Percentiles rank a stretch among this genome's conserved stretches.
phyloP scores from a whole-genome alignment of 2,329 filamentous ascomycete genomes.

The Colletotrichum sp. region DNA sequence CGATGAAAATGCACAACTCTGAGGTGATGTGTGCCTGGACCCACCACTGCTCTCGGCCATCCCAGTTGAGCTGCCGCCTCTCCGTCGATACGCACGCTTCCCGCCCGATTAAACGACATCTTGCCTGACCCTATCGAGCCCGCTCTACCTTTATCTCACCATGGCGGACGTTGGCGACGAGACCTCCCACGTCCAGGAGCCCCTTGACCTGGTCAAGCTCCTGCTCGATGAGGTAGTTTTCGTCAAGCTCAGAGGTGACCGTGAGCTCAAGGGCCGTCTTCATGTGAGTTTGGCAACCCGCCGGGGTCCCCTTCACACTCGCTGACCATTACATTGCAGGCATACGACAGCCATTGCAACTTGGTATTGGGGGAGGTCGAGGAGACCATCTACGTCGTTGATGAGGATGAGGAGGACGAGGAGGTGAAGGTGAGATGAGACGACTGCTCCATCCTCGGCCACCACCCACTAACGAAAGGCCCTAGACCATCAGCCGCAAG shows the following conservation, averaged over 20 bases:
- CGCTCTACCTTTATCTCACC: slow-evolving; percentile 23
- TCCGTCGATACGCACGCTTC: neutral
- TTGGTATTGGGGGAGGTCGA: slow-evolving; percentile 94
- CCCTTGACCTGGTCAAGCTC: slow-evolving; percentile 92
- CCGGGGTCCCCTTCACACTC: neutral
- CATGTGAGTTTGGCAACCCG: slow-evolving; percentile 69
- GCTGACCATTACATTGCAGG: slow-evolving; percentile 55
- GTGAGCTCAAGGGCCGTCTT: slow-evolving; percentile 92
- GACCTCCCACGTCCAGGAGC: slow-evolving; percentile 79
- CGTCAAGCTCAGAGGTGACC: slow-evolving; percentile 94
- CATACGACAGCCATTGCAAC: slow-evolving; percentile 99
- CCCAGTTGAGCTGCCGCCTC: slow-evolving; percentile 8
- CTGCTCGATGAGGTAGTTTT: slow-evolving; percentile 96
- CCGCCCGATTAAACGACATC: neutral
- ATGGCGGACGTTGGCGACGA: slow-evolving; percentile 89
- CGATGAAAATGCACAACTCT: slow-evolving; percentile 14
- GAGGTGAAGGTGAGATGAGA: slow-evolving; percentile 67
- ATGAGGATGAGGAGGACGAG: slow-evolving; percentile 84
- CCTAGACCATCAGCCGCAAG: slow-evolving; percentile 90
- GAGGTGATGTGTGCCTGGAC: neutral
- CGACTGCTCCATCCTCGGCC: neutral
- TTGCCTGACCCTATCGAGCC: neutral
- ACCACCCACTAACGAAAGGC: neutral
- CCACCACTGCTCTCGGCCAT: slow-evolving; percentile 10
- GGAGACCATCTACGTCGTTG: slow-evolving; percentile 93